Evolutionary conservation across 352 stramenopile species (phyloP).

Genomic region (Phytophthora tubulina): DNA sequence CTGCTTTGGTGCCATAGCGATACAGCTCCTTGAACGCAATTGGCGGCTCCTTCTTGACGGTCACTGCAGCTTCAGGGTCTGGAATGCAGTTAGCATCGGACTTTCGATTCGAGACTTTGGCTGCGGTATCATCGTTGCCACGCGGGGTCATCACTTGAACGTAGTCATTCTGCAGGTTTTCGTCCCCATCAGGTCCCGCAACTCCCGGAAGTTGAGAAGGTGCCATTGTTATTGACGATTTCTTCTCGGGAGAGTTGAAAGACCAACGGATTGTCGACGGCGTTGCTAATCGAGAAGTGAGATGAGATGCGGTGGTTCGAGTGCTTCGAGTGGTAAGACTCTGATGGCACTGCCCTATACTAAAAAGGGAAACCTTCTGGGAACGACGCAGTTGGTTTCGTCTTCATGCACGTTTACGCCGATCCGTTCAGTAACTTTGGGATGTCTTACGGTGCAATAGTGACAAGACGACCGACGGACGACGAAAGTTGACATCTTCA

Average conservation of each 20-base stretch:
- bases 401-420: background rate
- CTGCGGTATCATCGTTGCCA: background rate
- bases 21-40: constrained; percentile 48
- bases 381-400: background rate
- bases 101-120: background rate
- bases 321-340: background rate
- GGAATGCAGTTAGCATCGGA: background rate
- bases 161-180: background rate
- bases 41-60: background rate
- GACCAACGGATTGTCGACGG: background rate
- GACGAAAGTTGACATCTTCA: too few relatives aligned
- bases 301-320: background rate
- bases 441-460: background rate
- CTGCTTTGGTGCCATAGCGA: constrained; percentile 41
- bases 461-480: too few relatives aligned
- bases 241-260: too few relatives aligned
- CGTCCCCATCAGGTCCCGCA: too few relatives aligned
- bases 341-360: background rate
- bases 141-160: background rate
- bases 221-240: background rate
- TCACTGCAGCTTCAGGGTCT: background rate
- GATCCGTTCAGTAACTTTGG: background rate
- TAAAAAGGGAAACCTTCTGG: background rate
- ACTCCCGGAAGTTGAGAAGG: background rate
- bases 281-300: background rate